Percentiles rank a stretch among this genome's conserved stretches.
Conservation (phyloP, 129 eudicot species). For the Helichrysum umbraculigerum region DNA sequence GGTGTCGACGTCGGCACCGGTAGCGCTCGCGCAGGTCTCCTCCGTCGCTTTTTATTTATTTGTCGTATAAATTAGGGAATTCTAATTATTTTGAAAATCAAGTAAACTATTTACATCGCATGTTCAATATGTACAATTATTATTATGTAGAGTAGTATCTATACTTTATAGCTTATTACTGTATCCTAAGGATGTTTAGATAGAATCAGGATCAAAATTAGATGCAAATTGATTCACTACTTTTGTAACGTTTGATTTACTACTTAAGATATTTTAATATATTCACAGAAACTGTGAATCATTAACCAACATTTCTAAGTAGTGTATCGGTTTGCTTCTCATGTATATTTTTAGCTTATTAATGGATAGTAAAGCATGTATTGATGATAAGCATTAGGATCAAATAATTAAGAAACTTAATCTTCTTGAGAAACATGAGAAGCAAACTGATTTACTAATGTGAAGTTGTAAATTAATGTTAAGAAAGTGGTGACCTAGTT, state of each 20-base stretch:
- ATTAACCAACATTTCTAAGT: background rate
- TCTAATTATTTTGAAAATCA: conserved; percentile 10
- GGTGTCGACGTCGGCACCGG: conserved; percentile 99
- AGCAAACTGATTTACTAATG: background rate
- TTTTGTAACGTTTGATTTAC: too few relatives aligned
- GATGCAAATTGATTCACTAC: background rate
- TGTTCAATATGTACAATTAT: conserved; percentile 2
- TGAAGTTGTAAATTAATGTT: background rate
- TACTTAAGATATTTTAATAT: too few relatives aligned
- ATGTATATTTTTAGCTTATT: background rate
- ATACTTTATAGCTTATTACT: background rate
- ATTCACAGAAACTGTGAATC: background rate
- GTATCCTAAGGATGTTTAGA: background rate
- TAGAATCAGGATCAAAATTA: background rate
- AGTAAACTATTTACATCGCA: conserved; percentile 7
- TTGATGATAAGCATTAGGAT: background rate
- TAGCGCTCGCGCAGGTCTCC: conserved; percentile 97
- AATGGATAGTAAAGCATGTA: background rate
- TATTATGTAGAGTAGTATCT: too few relatives aligned
- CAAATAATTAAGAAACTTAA: too few relatives aligned
- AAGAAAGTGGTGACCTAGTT: background rate
- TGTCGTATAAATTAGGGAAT: background rate
- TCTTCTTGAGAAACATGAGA: background rate
- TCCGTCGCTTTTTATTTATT: background rate
- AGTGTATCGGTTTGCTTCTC: background rate